These are phyloP conservation scores for Carex cristatella DNA, from an alignment of 176 grass and related monocot genomes.

Conservation along the genomic window DNA sequence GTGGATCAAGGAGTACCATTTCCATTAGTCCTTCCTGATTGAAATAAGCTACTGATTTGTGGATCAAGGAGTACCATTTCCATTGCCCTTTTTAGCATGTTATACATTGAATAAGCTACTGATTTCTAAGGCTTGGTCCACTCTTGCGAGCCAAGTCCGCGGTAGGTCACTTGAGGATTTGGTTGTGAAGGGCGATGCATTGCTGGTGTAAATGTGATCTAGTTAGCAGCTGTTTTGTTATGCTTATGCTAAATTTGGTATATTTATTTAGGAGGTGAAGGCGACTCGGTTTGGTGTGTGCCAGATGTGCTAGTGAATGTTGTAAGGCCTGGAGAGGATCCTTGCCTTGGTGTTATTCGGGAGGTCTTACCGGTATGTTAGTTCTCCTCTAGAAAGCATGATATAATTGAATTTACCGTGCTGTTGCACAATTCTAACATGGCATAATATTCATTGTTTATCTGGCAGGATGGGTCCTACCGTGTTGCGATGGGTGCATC, in stretches of 20 bases:
- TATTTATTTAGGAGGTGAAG: constrained; percentile 64
- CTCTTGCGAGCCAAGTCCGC: no score
- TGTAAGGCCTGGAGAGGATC: constrained; percentile 46
- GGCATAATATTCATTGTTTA: constrained; percentile 5
- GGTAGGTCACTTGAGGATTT: background rate
- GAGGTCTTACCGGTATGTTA: constrained; percentile 69
- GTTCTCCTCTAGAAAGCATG: background rate
- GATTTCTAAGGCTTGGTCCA: no score
- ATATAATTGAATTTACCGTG: background rate
- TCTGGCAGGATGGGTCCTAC: constrained; percentile 74
- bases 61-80: no score
- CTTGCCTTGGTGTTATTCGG: constrained; percentile 55
- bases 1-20: no score
- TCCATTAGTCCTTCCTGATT: no score
- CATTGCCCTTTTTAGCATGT: no score
- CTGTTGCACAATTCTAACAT: background rate
- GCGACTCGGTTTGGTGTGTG: constrained; percentile 51
- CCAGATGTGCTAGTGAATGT: constrained; percentile 82
- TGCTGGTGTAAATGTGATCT: background rate
- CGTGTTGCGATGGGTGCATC: constrained; percentile 58
- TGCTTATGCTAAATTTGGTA: background rate
- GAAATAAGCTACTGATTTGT: no score
- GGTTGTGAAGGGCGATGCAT: background rate
- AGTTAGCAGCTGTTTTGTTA: background rate
- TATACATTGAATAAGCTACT: no score